These are phyloP conservation scores for Arachis stenosperma DNA, from an alignment of 306 rosid species.

Conservation along the genomic window DNA sequence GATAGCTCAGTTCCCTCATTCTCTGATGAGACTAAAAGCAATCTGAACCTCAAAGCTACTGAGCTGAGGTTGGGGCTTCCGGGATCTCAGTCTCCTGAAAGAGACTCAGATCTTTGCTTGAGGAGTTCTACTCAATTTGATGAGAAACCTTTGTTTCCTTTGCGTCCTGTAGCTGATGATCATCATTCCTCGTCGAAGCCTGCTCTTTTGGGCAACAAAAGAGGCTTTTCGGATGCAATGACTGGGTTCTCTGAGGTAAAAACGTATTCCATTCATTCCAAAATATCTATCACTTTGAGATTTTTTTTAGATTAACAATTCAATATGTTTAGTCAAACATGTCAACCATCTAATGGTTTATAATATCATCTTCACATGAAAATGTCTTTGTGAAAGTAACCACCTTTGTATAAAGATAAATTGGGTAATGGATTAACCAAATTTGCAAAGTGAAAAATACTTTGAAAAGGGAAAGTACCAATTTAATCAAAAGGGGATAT, in stretches of 20 bases:
- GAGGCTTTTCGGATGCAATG: conserved; percentile 91
- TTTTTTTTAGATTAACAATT: too few relatives aligned
- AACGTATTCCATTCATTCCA: too few relatives aligned
- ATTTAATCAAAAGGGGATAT: conserved; percentile 26
- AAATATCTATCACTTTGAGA: too few relatives aligned
- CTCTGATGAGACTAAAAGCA: conserved; percentile 51
- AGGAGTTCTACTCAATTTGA: conserved; percentile 59
- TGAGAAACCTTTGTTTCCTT: conserved; percentile 71
- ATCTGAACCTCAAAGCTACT: conserved; percentile 80
- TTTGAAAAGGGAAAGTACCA: not conserved
- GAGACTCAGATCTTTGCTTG: conserved; percentile 57
- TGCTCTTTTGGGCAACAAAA: conserved; percentile 71
- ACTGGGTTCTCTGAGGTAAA: conserved; percentile 73
- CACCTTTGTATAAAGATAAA: too few relatives aligned
- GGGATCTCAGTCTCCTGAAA: conserved; percentile 80
- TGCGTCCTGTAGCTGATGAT: conserved; percentile 62
- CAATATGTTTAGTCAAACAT: too few relatives aligned
- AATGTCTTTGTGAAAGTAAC: too few relatives aligned
- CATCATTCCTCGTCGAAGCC: conserved; percentile 55
- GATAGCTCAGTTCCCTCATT: conserved; percentile 61
- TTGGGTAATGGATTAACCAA: too few relatives aligned
- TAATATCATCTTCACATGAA: too few relatives aligned
- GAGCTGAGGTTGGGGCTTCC: conserved; percentile 91
- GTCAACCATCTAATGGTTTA: too few relatives aligned
- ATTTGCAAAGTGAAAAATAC: too few relatives aligned